These are phyloP conservation scores for Strigomonas culicis DNA, from an alignment of 208 protist species.

Conservation along the genomic window DNA sequence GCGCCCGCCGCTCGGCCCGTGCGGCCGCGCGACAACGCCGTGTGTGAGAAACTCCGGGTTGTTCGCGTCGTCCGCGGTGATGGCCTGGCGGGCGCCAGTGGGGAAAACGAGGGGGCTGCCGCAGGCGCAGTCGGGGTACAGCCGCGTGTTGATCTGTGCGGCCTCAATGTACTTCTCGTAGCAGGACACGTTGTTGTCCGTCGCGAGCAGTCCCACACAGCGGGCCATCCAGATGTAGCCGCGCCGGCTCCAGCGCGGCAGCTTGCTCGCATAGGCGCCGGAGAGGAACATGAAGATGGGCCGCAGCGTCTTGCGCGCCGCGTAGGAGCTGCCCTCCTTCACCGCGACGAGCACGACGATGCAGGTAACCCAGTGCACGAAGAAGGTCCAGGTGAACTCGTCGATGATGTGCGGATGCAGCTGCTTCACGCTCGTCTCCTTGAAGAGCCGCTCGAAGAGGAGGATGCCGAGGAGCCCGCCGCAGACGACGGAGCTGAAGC, in stretches of 20 bases:
- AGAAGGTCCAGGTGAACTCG: constrained; percentile 29
- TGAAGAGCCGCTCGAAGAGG: constrained; percentile 27
- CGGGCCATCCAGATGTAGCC: constrained; percentile 28
- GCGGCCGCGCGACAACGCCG: no score
- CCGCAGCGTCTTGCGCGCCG: constrained; percentile 24
- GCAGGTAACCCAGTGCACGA: constrained; percentile 35
- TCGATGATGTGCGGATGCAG: constrained; percentile 14
- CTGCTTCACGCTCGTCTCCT: constrained; percentile 18
- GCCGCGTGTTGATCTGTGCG: no score
- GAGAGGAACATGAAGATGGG: constrained; percentile 40
- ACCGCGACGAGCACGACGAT: constrained; percentile 30
- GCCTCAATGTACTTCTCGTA: neutral
- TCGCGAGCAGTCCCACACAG: constrained; percentile 25
- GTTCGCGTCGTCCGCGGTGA: neutral
- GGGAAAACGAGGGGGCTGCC: neutral
- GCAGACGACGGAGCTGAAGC: constrained; percentile 47
- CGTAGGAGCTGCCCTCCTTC: constrained; percentile 42
- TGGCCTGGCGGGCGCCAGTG: neutral
- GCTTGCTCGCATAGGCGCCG: constrained; percentile 16
- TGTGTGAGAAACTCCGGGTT: no score
- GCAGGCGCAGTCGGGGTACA: neutral
- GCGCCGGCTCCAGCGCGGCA: constrained; percentile 20
- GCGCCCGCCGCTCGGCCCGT: no score
- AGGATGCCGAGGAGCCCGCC: constrained; percentile 42
- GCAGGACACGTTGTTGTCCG: constrained; percentile 20